phyloP scores from a whole-genome alignment of 2,329 filamentous ascomycete species.

The Colletotrichum eleusines region DNA sequence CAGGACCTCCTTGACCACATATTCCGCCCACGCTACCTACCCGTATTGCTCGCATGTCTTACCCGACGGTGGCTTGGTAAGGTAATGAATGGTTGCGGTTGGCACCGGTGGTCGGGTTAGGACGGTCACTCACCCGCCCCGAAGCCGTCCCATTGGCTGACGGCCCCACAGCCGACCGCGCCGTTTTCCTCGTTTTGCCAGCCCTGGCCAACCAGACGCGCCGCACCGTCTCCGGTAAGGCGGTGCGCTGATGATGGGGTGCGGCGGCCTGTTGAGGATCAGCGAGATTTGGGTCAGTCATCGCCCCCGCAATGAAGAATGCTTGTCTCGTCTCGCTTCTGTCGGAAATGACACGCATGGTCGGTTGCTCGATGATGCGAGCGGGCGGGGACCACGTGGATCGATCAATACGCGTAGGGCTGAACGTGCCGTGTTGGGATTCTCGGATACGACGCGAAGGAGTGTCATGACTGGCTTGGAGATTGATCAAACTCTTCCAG shows the following conservation, averaged over 20 bases:
- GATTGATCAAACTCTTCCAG: not conserved
- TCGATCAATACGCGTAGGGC: not conserved
- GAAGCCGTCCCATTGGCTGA: conserved; percentile 8
- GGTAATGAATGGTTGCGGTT: not conserved
- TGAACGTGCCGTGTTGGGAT: not conserved
- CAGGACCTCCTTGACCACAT: not conserved
- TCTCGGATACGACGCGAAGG: not conserved
- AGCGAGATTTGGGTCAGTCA: not conserved
- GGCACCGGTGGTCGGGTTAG: not conserved
- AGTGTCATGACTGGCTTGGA: not conserved
- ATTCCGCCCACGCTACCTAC: not conserved
- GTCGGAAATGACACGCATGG: conserved; percentile 1
- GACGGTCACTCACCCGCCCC: not conserved
- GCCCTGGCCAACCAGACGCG: conserved; percentile 6
- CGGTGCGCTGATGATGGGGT: not conserved
- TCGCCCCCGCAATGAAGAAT: not conserved
- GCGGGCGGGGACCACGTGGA: too few species aligned
- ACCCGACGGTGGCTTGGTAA: not conserved
- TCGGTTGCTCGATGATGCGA: not conserved
- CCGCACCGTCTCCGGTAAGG: not conserved
- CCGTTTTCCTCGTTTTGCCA: conserved; percentile 17
- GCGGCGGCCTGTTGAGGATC: conserved; percentile 11
- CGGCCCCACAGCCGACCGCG: conserved; percentile 19
- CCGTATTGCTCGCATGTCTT: conserved; percentile 20
- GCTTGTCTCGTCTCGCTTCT: conserved; percentile 5